phyloP scores from a whole-genome alignment of 1,139 yeast genomes.

The Suhomyces bokatorum region DNA sequence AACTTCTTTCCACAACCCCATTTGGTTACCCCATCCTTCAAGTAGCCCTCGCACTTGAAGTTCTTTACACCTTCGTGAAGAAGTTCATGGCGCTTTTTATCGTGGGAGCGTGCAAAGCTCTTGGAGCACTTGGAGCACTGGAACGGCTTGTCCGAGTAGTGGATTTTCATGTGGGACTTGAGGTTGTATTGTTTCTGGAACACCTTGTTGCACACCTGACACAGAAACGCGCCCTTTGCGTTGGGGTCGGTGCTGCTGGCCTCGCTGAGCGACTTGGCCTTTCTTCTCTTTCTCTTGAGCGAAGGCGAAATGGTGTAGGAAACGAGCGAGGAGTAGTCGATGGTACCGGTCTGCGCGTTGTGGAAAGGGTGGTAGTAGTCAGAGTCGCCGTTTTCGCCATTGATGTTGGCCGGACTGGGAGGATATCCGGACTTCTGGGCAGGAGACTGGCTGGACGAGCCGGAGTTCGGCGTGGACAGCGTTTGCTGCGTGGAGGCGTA shows the following conservation, averaged over 20 bases:
- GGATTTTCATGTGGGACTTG: conserved; percentile 57
- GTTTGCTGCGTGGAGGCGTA: conserved; percentile 1
- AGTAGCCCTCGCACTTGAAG: conserved; percentile 54
- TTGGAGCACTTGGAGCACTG: conserved; percentile 50
- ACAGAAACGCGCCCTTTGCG: conserved; percentile 31
- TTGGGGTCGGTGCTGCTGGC: conserved; percentile 1
- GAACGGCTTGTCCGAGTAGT: conserved; percentile 56
- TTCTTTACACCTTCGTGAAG: conserved; percentile 56
- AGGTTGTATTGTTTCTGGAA: conserved; percentile 57
- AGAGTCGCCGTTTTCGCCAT: neutral
- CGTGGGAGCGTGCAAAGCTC: conserved; percentile 58
- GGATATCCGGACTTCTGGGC: conserved; percentile 9
- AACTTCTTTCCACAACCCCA: conserved; percentile 65
- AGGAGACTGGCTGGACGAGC: conserved; percentile 9
- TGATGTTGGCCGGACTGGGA: conserved; percentile 5
- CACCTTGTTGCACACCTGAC: conserved; percentile 49
- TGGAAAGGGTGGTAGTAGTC: conserved; percentile 6
- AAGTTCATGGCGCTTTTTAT: conserved; percentile 55
- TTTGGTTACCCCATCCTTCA: conserved; percentile 50
- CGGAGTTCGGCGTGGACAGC: conserved; percentile 1
- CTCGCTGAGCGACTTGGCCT: conserved; percentile 12
- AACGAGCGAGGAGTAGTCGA: conserved; percentile 42
- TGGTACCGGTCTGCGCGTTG: conserved; percentile 13
- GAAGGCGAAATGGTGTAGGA: conserved; percentile 40
- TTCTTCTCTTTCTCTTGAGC: conserved; percentile 35